Evolutionary conservation across 2,329 filamentous ascomycete genomes (phyloP).

Genomic region (Xylogone sp.): DNA sequence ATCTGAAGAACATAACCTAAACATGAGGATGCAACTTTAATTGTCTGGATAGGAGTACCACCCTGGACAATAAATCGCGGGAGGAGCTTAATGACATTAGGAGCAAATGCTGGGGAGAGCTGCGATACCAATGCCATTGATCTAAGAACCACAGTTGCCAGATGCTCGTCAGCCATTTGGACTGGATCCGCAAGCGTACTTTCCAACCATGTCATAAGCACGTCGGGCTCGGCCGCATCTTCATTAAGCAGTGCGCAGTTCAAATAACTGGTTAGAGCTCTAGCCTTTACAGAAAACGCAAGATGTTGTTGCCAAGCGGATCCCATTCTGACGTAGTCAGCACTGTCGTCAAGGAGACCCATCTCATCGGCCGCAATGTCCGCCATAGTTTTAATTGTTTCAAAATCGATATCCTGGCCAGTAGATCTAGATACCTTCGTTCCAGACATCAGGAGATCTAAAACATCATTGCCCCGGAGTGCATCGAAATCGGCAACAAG

Average conservation of each 20-base stretch:
- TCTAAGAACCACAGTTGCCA: constrained; percentile 77
- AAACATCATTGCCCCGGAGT: constrained; percentile 59
- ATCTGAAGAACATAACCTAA: constrained; percentile 76
- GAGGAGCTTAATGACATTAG: constrained; percentile 72
- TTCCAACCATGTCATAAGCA: constrained; percentile 82
- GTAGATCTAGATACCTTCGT: constrained; percentile 33
- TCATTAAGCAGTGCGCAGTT: constrained; percentile 83
- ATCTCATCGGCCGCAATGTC: constrained; percentile 78
- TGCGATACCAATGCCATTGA: constrained; percentile 79
- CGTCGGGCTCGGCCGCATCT: constrained; percentile 73
- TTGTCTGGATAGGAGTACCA: constrained; percentile 63
- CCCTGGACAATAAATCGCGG: constrained; percentile 87
- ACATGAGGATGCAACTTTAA: constrained; percentile 76
- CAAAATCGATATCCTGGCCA: constrained; percentile 46
- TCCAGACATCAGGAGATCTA: constrained; percentile 69
- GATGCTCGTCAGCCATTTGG: constrained; percentile 75
- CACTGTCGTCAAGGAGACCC: constrained; percentile 79
- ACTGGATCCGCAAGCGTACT: constrained; percentile 72
- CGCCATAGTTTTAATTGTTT: constrained; percentile 60
- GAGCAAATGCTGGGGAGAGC: constrained; percentile 67
- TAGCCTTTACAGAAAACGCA: constrained; percentile 80
- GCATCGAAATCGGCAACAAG: constrained; percentile 60
- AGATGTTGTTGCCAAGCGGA: constrained; percentile 84
- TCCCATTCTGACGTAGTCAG: constrained; percentile 84
- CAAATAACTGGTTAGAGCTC: constrained; percentile 76